Percentiles rank a stretch among this genome's conserved stretches.
Evolutionary conservation across 1,284 basidiomycete species (phyloP).

Genomic region (Ustilago vetiveriae): DNA sequence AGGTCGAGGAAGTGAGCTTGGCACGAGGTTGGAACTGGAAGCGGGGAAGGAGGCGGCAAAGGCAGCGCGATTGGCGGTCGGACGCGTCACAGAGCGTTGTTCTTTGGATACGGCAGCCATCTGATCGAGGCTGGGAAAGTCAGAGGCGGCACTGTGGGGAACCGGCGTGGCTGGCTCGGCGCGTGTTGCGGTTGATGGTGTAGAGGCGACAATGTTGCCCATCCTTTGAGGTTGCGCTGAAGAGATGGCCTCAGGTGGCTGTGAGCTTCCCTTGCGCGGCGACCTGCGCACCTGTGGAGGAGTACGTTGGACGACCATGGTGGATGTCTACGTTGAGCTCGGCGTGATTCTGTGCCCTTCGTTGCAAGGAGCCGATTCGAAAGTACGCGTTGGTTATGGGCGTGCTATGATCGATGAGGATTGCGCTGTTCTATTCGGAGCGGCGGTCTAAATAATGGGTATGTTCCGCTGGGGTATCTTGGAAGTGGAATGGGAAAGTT

Average conservation of each 20-base stretch:
- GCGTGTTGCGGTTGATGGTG: slow-evolving; percentile 14
- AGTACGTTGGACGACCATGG: slow-evolving; percentile 38
- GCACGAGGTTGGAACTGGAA: slow-evolving; percentile 17
- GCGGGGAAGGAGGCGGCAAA: slow-evolving; percentile 30
- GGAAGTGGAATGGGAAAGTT: too few relatives aligned
- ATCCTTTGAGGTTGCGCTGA: slow-evolving; percentile 12
- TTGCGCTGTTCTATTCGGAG: too few relatives aligned
- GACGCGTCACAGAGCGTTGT: slow-evolving; percentile 26
- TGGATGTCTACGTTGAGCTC: not conserved
- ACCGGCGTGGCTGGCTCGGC: slow-evolving; percentile 27
- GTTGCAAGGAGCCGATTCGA: too few relatives aligned
- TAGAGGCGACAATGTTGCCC: slow-evolving; percentile 15
- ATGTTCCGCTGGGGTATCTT: too few relatives aligned
- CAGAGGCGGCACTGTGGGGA: slow-evolving; percentile 10
- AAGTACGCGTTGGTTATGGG: too few relatives aligned
- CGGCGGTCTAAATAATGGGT: too few relatives aligned
- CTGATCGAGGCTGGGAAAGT: slow-evolving; percentile 44
- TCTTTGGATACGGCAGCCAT: slow-evolving; percentile 46
- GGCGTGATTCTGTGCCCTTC: too few relatives aligned
- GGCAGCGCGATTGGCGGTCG: slow-evolving; percentile 22
- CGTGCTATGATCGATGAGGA: too few relatives aligned
- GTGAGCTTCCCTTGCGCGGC: slow-evolving; percentile 24
- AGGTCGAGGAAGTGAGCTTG: slow-evolving; percentile 34
- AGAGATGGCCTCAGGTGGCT: slow-evolving; percentile 10
- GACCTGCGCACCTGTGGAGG: slow-evolving; percentile 33